Base-by-base conservation (phyloP, 2,329 filamentous ascomycete genomes). In the Pseudogymnoascus sp. region DNA sequence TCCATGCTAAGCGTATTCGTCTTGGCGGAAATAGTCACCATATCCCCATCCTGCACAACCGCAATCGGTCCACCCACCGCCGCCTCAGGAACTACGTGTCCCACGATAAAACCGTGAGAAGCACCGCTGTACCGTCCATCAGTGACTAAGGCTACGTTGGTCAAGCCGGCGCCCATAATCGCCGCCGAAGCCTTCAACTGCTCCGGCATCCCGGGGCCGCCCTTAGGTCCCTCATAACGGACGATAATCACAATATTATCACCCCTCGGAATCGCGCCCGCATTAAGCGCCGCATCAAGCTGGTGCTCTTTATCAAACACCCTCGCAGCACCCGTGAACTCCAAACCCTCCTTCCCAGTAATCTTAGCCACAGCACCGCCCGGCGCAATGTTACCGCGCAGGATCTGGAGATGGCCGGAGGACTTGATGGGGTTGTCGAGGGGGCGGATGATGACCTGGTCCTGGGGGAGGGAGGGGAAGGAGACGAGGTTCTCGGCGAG, bases 201-300 rank as follows among this genome's bases (percentile, higher is more conserved):
- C 77, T 97, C 93, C 1, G 93, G 93, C 93, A 97, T 97, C 47
- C 93, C 93, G 0, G 93, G 93, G 0, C 93, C 93, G 66, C 93
- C 93, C 73, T 91, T 93, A 11, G 93, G 93, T 0, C 93, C 93
- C 74, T 97, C 93, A 74, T 97, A 97, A 21, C 93, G 87, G 62
- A 97, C 92, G 34, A 97, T 86, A 29, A 97, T 79, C 18, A 97
- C 93, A 12, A 96, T 82, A 72, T 96, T 95, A 72, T 95, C 91
- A 65, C 84, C 84, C 37, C 85, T 85, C 0, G 85, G 84, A 57
- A 91, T 89, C 60, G 81, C 74, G 21, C 91, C 88, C 18, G 79
- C 78, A 23, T 86, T 87, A 11, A 97, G 81, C 0, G 93, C 92
- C 0, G 81, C 77, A 73, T 96, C 86, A 51, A 97, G 85, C 69